Evolutionary conservation across 2,329 filamentous ascomycete genomes (phyloP).

Genomic region (Alternaria brassicicola): DNA sequence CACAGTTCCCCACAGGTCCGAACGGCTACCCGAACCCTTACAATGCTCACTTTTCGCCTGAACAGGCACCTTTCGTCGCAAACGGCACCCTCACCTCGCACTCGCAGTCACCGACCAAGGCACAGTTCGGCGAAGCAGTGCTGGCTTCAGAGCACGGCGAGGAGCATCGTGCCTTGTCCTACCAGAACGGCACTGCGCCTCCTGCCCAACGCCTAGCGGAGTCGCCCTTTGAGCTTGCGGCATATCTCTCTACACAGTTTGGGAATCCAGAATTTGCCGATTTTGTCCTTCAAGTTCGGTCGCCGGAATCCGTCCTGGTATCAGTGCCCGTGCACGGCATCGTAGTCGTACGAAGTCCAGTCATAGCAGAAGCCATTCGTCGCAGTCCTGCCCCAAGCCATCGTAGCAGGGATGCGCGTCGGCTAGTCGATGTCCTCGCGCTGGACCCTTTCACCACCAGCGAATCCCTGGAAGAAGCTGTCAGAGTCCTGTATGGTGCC

Average conservation of each 20-base stretch:
- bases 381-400: slow-evolving; percentile 25
- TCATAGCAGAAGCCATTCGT: slow-evolving; percentile 40
- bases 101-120: slow-evolving; percentile 44
- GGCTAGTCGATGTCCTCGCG: slow-evolving; percentile 35
- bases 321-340: slow-evolving; percentile 46
- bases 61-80: slow-evolving; percentile 17
- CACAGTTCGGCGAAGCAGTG: slow-evolving; percentile 33
- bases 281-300: slow-evolving; percentile 44
- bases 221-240: slow-evolving; percentile 38
- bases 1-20: slow-evolving; percentile 22
- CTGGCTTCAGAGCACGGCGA: slow-evolving; percentile 29
- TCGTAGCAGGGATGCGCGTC: slow-evolving; percentile 33
- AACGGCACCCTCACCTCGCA: slow-evolving; percentile 41
- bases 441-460: slow-evolving; percentile 36
- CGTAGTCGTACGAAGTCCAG: slow-evolving; percentile 44
- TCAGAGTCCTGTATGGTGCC: slow-evolving; percentile 47
- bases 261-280: slow-evolving; percentile 47
- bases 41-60: slow-evolving; percentile 28
- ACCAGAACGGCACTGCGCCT: slow-evolving; percentile 25
- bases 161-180: slow-evolving; percentile 21
- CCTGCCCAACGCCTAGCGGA: slow-evolving; percentile 30
- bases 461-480: slow-evolving; percentile 42
- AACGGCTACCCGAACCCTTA: slow-evolving; percentile 26
- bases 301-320: slow-evolving; percentile 33
- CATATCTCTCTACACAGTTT: slow-evolving; percentile 43